Percentiles rank a stretch among this genome's conserved stretches.
Evolutionary conservation across 257 asterid genomes (phyloP).

Genomic region (Henckelia pumila): DNA sequence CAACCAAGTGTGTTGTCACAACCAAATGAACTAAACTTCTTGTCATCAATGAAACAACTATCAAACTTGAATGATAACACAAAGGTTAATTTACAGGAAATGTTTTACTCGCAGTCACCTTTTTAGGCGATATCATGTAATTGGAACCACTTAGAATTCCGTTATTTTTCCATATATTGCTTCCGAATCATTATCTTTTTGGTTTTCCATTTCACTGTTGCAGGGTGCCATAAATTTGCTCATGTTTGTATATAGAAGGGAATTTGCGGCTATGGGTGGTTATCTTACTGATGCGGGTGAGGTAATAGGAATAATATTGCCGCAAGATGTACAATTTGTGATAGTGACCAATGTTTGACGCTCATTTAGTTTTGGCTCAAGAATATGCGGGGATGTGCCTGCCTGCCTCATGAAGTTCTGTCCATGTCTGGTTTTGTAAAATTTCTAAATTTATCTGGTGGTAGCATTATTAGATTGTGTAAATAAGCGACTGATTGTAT

Average conservation of each 20-base stretch:
- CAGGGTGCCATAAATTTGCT: slow-evolving; percentile 97
- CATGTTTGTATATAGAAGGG: slow-evolving; percentile 79
- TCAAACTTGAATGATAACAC: too few relatives aligned
- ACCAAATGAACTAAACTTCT: too few relatives aligned
- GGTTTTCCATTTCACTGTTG: slow-evolving; percentile 29
- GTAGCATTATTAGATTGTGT: not conserved
- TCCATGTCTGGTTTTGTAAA: too few relatives aligned
- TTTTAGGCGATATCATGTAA: slow-evolving; percentile 15
- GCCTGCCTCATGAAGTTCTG: not conserved
- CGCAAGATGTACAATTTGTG: slow-evolving; percentile 16
- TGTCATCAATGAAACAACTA: too few relatives aligned
- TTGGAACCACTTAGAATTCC: slow-evolving; percentile 4
- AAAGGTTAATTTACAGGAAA: not conserved
- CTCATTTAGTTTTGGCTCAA: slow-evolving; percentile 19
- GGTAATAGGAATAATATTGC: slow-evolving; percentile 52
- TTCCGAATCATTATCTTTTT: slow-evolving; percentile 18
- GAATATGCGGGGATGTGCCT: slow-evolving; percentile 10
- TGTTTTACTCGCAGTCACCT: not conserved
- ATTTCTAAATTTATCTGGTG: not conserved
- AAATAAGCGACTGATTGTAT: not conserved
- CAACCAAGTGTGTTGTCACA: too few relatives aligned
- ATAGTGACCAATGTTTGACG: slow-evolving; percentile 6
- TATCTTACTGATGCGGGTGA: slow-evolving; percentile 98
- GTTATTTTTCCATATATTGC: slow-evolving; percentile 2
- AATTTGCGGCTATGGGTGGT: slow-evolving; percentile 93